Evolutionary conservation across 1,284 basidiomycete species (phyloP), one percentile per base, ranked within the genome.

Genomic region (Naganishia sp.): DNA sequence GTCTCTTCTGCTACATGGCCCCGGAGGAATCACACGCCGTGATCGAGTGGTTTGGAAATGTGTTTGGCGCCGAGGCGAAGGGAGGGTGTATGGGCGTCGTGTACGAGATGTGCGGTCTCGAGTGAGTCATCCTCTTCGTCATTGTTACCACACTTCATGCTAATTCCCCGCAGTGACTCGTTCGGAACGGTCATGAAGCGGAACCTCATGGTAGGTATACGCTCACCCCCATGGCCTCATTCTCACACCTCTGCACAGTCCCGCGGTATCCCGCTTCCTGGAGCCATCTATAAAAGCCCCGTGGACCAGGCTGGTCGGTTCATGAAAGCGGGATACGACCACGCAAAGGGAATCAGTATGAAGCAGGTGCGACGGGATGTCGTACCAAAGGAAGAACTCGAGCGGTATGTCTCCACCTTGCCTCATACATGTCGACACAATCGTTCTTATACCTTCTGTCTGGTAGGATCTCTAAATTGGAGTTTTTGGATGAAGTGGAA

Each of bases 31-130:
- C 87, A 0, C 79, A 83, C 28, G 80, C 80, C 0, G 75, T 95
- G n/a, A 80, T 95, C 6, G 75, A 81, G 44, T 94, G 90, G 89
- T 93, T 94, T 74, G 82, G 84, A 0, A 79, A 84, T 55, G 84
- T 83, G 67, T 88, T 88, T 64, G 52, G 59, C 1, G 52, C 67
- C 15, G 44, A 49, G 0, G 68, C 53, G 3, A 36, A n/a, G 3
- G 59, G 65, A 18, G 65, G 65, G n/a, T 73, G 69, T 31, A 71
- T 74, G 2, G 79, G 78, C 4, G 77, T 93, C 10, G 84, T 92
- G 13, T 96, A 96, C 74, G 94, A 96, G 76, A 95, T 95, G 88
- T 93, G 91, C 72, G 87, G 87, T 0, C 80, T 95, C 3, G 81
- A 87, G 78, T 78, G 66, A 72, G 77, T 73, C 21, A n/a, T 63